These are phyloP conservation scores for Apiosordaria backusii DNA, from an alignment of 495 filamentous ascomycete genomes.

Conservation along the genomic window DNA sequence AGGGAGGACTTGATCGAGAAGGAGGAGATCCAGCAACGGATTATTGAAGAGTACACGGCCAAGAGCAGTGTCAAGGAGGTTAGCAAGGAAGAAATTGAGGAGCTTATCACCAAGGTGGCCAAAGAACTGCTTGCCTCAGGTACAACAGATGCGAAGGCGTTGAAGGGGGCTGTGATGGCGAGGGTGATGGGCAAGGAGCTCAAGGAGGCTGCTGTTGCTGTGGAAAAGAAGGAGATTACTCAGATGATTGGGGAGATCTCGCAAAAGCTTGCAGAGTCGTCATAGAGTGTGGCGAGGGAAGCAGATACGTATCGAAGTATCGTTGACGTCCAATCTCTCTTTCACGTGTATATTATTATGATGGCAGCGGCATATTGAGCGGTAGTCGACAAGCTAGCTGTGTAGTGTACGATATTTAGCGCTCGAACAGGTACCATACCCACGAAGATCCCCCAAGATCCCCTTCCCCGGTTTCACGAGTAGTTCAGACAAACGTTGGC, in stretches of 20 bases:
- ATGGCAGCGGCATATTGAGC: background rate
- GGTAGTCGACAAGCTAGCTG: background rate
- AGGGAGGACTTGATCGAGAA: constrained; percentile 54
- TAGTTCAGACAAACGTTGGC: background rate
- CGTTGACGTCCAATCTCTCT: background rate
- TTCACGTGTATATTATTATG: background rate
- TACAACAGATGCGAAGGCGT: constrained; percentile 13
- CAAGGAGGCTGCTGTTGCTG: constrained; percentile 36
- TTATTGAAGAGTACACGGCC: constrained; percentile 48
- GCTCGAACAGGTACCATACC: no score
- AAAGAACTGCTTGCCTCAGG: constrained; percentile 31
- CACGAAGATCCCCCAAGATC: background rate
- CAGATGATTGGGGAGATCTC: constrained; percentile 26
- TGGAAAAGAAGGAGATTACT: constrained; percentile 28
- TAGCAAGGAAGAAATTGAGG: constrained; percentile 38
- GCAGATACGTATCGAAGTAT: background rate
- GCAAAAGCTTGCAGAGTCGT: constrained; percentile 31
- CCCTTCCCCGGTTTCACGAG: background rate
- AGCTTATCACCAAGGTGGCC: constrained; percentile 37
- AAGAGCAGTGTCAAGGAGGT: constrained; percentile 43
- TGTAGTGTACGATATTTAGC: background rate
- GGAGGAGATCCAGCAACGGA: constrained; percentile 46
- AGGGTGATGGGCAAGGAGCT: constrained; percentile 20
- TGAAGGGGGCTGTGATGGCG: constrained; percentile 15
- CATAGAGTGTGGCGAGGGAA: constrained; percentile 1